A percentile compares a stretch with the other conserved stretches of the same genome.
Evolutionary conservation across 148 eudicot species (phyloP).

Genomic region (Silene uniflora): DNA sequence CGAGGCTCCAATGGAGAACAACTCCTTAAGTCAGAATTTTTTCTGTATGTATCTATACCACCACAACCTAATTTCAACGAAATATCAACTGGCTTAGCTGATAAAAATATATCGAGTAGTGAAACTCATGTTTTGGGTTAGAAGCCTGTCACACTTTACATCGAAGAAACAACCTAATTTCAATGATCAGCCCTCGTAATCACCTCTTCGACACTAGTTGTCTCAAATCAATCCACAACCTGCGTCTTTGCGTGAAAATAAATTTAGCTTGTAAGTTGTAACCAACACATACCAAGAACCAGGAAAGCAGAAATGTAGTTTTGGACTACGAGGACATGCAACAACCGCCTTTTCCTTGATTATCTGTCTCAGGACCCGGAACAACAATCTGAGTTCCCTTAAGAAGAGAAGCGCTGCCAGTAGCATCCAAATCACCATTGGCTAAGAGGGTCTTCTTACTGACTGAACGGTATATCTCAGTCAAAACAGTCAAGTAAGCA

Average conservation of each 20-base stretch:
- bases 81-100: background rate
- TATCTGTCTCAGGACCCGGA: conserved; percentile 21
- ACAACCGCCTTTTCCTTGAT: conserved; percentile 24
- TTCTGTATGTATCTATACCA: conserved; percentile 18
- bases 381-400: conserved; percentile 35
- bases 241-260: no score
- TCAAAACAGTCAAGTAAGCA: conserved; percentile 33
- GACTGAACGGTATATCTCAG: conserved; percentile 36
- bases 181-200: no score
- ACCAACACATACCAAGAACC: background rate
- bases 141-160: background rate
- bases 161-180: no score
- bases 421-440: conserved; percentile 27
- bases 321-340: conserved; percentile 19
- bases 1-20: no score
- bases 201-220: no score
- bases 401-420: conserved; percentile 25
- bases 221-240: no score
- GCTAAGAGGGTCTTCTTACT: conserved; percentile 36
- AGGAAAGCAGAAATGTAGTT: background rate
- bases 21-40: background rate
- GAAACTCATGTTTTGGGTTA: background rate
- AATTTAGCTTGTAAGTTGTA: no score
- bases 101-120: background rate
- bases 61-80: conserved; percentile 8